Evolutionary conservation across 805 yeast genomes (phyloP), one percentile per base, ranked within the genome.

Genomic region (Peterozyma toletana): DNA sequence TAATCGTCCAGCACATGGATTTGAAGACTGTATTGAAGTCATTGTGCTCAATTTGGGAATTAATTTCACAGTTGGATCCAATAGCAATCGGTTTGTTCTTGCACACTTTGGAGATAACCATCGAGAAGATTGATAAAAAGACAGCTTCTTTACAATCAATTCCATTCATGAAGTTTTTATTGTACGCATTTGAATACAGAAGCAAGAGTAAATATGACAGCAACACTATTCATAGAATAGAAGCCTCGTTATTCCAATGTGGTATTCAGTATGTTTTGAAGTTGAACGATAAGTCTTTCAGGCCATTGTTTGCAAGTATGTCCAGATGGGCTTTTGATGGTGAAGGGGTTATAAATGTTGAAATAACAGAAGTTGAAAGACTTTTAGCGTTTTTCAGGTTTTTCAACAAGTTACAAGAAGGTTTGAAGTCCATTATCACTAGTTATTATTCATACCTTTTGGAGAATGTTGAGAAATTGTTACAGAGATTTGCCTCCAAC

Each of bases 291-390:
- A 88, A 87, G 66, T 77, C 82, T 17, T 93, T 93, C 73, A 78
- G 97, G 58, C 99, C 99, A 15, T 68, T 87, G 57, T 93, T 93
- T 65, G 91, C 90, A 6, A 70, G 82, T 21, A 69, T 88, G 53
- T 89, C 85, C 11, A 78, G 89, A 59, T 93, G 99, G 99, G 95
- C 96, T 2, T 76, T 86, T 53, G 85, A 81, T 49, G 95, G 89
- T 46, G 95, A 83, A 60, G 89, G 85, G 37, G 75, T 76, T 11
- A 64, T 59, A 3, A 63, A 73, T 40, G 51, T 61, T 5, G 56
- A 57, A 27, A 73, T 75, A 35, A 63, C 74, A 14, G 80, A 76
- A 55, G 54, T 61, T 13, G 77, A 81, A 43, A 73, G 95, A 56
- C 66, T 82, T 45, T 63, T 75, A 37, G 81, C 95, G 2, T 88